Percentiles rank a stretch among this genome's conserved stretches.
Conservation (phyloP, 2,329 filamentous ascomycete genomes). For the Aspergillus nomiae region DNA sequence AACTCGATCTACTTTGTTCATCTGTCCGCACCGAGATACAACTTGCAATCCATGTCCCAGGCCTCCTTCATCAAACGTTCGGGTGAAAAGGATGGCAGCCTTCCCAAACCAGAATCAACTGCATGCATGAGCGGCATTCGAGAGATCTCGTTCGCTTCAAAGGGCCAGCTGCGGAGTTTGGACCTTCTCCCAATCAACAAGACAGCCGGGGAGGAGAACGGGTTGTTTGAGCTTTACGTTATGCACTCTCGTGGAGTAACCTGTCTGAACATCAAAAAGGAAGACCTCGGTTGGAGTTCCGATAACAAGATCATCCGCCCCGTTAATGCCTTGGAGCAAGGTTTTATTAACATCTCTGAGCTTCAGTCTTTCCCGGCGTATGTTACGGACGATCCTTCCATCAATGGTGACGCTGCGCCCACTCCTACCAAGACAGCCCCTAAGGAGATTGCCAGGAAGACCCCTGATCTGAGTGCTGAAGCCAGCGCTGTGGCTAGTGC, state of each 20-base stretch:
- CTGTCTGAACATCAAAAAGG: conserved; percentile 79
- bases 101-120: conserved; percentile 88
- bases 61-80: conserved; percentile 83
- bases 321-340: conserved; percentile 73
- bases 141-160: conserved; percentile 88
- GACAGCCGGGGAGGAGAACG: conserved; percentile 60
- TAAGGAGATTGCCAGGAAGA: conserved; percentile 44
- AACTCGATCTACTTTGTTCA: conserved; percentile 98
- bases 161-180: conserved; percentile 83
- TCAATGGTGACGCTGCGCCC: conserved; percentile 45
- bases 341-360: conserved; percentile 73
- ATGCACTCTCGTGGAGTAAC: conserved; percentile 99
- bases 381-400: conserved; percentile 44
- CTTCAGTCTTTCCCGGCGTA: conserved; percentile 56
- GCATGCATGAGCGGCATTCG: conserved; percentile 96
- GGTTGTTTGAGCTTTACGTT: conserved; percentile 90
- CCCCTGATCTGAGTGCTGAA: conserved; percentile 36
- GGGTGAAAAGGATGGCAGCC: conserved; percentile 67
- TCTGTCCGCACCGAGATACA: conserved; percentile 91
- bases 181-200: conserved; percentile 76
- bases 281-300: conserved; percentile 86
- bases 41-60: conserved; percentile 76
- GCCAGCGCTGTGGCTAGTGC: conserved; percentile 17
- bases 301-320: conserved; percentile 84
- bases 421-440: conserved; percentile 39